phyloP scores from a whole-genome alignment of 129 eudicot genomes.

The Chrysanthemum seticuspe region DNA sequence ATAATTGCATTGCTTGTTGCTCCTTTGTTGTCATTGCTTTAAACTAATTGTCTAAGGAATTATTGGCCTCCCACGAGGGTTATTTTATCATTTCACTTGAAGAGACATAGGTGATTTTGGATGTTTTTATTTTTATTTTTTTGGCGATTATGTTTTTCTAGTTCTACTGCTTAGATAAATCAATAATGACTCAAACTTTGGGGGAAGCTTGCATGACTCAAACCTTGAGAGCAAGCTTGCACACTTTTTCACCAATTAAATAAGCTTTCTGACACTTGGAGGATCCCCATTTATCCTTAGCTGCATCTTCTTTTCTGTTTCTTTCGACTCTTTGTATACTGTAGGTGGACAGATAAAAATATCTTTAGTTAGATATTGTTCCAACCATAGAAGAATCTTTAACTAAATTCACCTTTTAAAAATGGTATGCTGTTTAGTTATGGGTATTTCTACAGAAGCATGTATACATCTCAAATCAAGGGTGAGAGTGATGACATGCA shows the following conservation, averaged over 20 bases:
- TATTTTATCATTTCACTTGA: conserved; percentile 2
- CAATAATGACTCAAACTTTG: neutral
- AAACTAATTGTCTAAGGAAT: conserved; percentile 12
- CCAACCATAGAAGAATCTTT: neutral
- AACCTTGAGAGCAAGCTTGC: neutral
- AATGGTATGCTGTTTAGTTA: neutral
- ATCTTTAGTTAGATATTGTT: neutral
- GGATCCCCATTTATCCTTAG: neutral
- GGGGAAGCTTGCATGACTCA: neutral
- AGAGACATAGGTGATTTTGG: neutral
- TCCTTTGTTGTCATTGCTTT: conserved; percentile 18
- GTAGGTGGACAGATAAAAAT: neutral
- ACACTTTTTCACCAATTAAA: neutral
- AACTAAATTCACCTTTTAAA: neutral
- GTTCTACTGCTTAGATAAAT: neutral
- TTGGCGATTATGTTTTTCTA: neutral
- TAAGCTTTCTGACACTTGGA: too few species aligned
- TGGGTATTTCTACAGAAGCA: conserved; percentile 1
- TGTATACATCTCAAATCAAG: conserved; percentile 2
- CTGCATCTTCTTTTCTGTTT: neutral
- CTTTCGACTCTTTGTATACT: neutral
- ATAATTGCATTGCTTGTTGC: conserved; percentile 9
- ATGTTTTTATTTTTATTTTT: neutral
- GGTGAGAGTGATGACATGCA: conserved; percentile 6
- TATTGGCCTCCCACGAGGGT: neutral